Percentiles rank a stretch among this genome's conserved stretches.
Conservation (phyloP, 1,284 basidiomycete genomes). For the Prillingera fragicola region DNA sequence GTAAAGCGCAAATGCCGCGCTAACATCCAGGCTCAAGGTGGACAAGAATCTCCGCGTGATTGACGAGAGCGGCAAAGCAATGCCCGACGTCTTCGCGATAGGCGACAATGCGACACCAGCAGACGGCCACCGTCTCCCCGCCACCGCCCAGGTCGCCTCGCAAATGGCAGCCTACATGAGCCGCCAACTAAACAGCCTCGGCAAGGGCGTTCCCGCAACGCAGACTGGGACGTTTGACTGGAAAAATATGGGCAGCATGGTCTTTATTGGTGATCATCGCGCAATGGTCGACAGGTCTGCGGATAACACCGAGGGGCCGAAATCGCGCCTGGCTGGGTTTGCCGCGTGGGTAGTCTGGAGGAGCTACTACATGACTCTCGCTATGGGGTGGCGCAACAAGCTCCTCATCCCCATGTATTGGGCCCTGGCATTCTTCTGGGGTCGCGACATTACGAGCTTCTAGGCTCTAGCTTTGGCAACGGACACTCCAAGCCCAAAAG, state of each 20-base stretch:
- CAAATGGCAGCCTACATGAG: constrained; percentile 71
- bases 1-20: background rate
- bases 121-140: constrained; percentile 61
- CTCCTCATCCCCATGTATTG: constrained; percentile 65
- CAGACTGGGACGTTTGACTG: constrained; percentile 58
- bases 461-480: no score
- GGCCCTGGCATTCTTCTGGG: constrained; percentile 59
- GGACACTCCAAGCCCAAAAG: no score
- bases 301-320: constrained; percentile 54
- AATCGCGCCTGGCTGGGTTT: constrained; percentile 60
- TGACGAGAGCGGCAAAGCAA: constrained; percentile 54
- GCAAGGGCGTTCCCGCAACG: constrained; percentile 48
- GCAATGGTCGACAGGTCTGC: constrained; percentile 68
- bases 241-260: constrained; percentile 67
- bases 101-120: constrained; percentile 68
- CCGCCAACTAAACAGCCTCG: constrained; percentile 62
- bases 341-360: constrained; percentile 49
- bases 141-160: constrained; percentile 78
- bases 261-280: constrained; percentile 70
- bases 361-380: constrained; percentile 55
- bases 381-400: constrained; percentile 68
- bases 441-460: constrained; percentile 71
- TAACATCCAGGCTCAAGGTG: constrained; percentile 54
- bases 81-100: constrained; percentile 73
- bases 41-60: constrained; percentile 61